Evolutionary conservation across 2,329 filamentous ascomycete genomes (phyloP), one percentile per base, ranked within the genome.

Genomic region (Corynespora cassiicola): DNA sequence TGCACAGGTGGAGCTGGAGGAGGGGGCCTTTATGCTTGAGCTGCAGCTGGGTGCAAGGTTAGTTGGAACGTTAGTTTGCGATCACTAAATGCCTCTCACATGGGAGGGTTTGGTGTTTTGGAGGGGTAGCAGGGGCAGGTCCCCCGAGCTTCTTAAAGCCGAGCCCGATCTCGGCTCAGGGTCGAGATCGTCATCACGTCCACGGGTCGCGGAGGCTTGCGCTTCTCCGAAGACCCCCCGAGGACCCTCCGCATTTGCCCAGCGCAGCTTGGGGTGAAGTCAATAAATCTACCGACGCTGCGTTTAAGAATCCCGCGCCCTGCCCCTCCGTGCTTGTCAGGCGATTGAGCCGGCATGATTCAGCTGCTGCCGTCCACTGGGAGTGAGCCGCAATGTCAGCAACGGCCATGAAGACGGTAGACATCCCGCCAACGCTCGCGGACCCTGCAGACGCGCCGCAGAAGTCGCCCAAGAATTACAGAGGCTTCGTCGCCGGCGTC

Each of bases 401-500:
- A 28, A 54, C 62, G 33, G 63, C 58, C 50, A 45, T 66, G 57
- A 66, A 60, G 43, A 51, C 51, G 17, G 45, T 47, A 43, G 51
- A 53, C 42, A 46, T 58, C 47, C 52, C 61, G 11, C 49, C 62
- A 20, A 56, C 52, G 24, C 49, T 61, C 11, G 50, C 58, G 20
- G 58, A 57, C 30, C 47, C 54, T 9, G 42, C 58, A 6, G 63
- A 63, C 32, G 60, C 38, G 17, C 42, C 50, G 15, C 42, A 54
- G 29, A 54, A 55, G 39, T 50, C 53, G 18, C 56, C 53, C 11
- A 80, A 75, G 53, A 86, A 88, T 65, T 97, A 96, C 76, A 91
- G 89, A 61, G 94, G 92, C n/a, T 99, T 97, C 65, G 89, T 96
- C 18, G 94, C 89, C 1, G 94, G 94, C n/a, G 84, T 96, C 6